Evolutionary conservation across 306 rosid genomes (phyloP).

Genomic region (Lupinus albus): DNA sequence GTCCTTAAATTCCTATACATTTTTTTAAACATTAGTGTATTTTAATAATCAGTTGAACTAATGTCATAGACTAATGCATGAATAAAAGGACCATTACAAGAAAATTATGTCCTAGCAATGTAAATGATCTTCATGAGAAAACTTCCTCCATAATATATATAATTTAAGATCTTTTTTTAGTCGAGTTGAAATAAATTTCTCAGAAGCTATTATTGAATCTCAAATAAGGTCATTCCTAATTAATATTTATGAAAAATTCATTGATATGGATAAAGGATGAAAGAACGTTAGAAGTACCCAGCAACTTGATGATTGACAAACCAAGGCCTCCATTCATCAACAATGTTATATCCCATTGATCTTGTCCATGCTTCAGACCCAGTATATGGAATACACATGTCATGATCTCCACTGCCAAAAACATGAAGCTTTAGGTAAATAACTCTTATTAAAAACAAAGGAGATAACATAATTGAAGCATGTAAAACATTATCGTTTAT

Average conservation of each 20-base stretch:
- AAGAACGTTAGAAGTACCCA: conserved; percentile 50
- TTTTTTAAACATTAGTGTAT: too few species aligned
- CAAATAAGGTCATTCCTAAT: not conserved
- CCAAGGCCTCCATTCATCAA: conserved; percentile 86
- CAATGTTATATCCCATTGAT: conserved; percentile 42
- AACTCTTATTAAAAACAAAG: not conserved
- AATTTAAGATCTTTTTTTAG: not conserved
- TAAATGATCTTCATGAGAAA: not conserved
- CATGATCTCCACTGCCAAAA: not conserved
- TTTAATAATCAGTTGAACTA: too few species aligned
- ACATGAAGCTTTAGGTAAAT: not conserved
- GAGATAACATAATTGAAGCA: not conserved
- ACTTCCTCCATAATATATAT: not conserved
- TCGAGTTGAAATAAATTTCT: not conserved
- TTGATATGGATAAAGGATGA: conserved; percentile 5
- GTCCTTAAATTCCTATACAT: too few species aligned
- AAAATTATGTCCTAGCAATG: not conserved
- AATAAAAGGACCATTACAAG: too few species aligned
- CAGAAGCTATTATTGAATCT: not conserved
- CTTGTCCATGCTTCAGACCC: not conserved
- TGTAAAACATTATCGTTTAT: not conserved
- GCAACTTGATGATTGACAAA: conserved; percentile 57
- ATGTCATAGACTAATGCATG: too few species aligned
- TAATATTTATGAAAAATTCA: not conserved
- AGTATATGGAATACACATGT: not conserved